Evolutionary conservation across 441 rosid species (phyloP).

Genomic region (Caryocar brasiliense): DNA sequence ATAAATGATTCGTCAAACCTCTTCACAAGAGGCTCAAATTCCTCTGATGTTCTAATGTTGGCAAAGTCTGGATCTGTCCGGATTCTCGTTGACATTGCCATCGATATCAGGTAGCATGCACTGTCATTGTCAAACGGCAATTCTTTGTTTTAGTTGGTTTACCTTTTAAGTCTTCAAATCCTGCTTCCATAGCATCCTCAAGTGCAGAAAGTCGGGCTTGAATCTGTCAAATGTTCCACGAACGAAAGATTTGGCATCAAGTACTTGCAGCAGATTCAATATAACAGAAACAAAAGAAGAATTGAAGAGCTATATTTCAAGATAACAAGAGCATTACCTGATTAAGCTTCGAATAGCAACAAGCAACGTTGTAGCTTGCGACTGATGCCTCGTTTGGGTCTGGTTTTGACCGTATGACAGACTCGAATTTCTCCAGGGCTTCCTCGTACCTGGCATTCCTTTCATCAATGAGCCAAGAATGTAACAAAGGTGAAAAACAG

Average conservation of each 20-base stretch:
- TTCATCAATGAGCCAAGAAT: not conserved
- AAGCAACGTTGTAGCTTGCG: slow-evolving; percentile 88
- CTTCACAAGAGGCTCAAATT: slow-evolving; percentile 62
- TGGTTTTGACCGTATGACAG: slow-evolving; percentile 85
- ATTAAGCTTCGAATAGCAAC: slow-evolving; percentile 85
- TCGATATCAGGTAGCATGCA: slow-evolving; percentile 10
- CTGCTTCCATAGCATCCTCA: slow-evolving; percentile 72
- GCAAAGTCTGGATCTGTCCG: slow-evolving; percentile 75
- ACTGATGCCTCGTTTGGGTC: slow-evolving; percentile 64
- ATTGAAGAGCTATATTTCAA: not conserved
- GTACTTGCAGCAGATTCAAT: too few relatives aligned
- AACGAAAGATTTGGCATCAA: not conserved
- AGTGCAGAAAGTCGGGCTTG: slow-evolving; percentile 86
- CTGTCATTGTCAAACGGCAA: not conserved
- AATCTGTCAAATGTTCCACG: slow-evolving; percentile 27
- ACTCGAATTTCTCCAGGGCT: slow-evolving; percentile 82
- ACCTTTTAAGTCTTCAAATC: slow-evolving; percentile 89
- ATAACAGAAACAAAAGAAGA: not conserved
- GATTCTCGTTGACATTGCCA: slow-evolving; percentile 47
- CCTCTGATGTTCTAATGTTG: slow-evolving; percentile 45
- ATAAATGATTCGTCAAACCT: slow-evolving; percentile 86
- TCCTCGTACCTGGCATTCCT: slow-evolving; percentile 76
- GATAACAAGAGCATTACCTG: slow-evolving; percentile 33
- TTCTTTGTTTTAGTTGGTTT: too few relatives aligned
- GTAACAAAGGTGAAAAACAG: not conserved